phyloP scores from a whole-genome alignment of 2,329 filamentous ascomycete genomes.

The Didymella glomerata region DNA sequence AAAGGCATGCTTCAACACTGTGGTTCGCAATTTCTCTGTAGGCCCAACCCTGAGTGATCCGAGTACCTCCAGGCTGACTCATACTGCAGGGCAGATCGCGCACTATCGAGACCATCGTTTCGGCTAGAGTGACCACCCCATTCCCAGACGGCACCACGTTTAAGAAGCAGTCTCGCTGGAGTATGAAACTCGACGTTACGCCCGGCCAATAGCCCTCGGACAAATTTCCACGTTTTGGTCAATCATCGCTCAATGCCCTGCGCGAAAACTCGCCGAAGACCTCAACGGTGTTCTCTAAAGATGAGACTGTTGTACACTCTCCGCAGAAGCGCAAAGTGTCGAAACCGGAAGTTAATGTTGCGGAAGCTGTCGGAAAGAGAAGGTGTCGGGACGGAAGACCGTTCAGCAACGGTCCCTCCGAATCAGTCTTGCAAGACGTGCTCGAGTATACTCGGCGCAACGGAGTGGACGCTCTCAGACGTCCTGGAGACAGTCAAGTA shows the following conservation, averaged over 20 bases:
- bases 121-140: conserved; percentile 23
- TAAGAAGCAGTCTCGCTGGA: conserved; percentile 43
- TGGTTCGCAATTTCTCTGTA: conserved; percentile 16
- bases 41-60: background rate
- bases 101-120: conserved; percentile 26
- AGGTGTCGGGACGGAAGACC: background rate
- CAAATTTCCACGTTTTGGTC: background rate
- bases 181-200: conserved; percentile 29
- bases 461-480: background rate
- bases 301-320: background rate
- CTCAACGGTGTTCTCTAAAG: background rate
- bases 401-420: background rate
- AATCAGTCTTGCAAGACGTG: background rate
- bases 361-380: background rate
- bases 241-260: too few relatives aligned
- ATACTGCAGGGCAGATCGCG: background rate
- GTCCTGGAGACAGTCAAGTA: background rate
- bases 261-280: background rate
- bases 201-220: background rate
- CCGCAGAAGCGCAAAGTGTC: conserved; percentile 25
- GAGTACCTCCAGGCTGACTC: background rate
- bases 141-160: conserved; percentile 44
- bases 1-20: conserved; percentile 31
- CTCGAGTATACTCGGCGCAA: background rate
- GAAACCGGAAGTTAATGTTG: background rate